These are phyloP conservation scores for Calonectria multiphialidica DNA, from an alignment of 2,329 filamentous ascomycete species.

Conservation along the genomic window DNA sequence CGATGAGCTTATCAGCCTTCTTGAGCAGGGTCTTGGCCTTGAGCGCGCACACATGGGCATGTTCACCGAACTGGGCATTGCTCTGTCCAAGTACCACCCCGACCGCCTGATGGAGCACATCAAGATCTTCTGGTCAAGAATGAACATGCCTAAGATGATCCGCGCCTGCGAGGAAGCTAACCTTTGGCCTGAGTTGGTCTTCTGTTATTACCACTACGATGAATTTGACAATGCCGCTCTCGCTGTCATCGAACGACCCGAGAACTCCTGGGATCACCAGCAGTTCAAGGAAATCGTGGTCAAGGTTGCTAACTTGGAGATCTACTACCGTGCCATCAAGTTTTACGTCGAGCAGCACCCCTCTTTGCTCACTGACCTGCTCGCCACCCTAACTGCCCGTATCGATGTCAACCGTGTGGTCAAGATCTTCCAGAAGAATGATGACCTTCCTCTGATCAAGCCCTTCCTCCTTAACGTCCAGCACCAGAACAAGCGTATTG, in stretches of 20 bases:
- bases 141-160: constrained; percentile 99
- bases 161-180: constrained; percentile 93
- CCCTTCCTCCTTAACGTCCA: constrained; percentile 98
- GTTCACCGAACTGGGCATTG: constrained; percentile 94
- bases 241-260: constrained; percentile 96
- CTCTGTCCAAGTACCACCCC: constrained; percentile 93
- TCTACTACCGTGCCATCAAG: constrained; percentile 97
- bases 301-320: constrained; percentile 98
- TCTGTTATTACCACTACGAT: constrained; percentile 98
- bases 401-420: constrained; percentile 99
- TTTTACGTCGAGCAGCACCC: constrained; percentile 99
- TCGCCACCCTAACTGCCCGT: constrained; percentile 90
- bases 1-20: constrained; percentile 93
- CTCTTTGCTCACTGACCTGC: constrained; percentile 92
- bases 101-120: constrained; percentile 98
- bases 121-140: constrained; percentile 97
- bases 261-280: constrained; percentile 99
- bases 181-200: constrained; percentile 97
- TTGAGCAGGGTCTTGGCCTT: constrained; percentile 94
- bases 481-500: constrained; percentile 95
- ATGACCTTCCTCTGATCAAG: constrained; percentile 98
- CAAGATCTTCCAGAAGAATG: constrained; percentile 97
- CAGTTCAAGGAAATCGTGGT: constrained; percentile 99
- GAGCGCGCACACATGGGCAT: constrained; percentile 96
- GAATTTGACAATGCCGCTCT: constrained; percentile 98